A percentile compares a stretch with the other conserved stretches of the same genome.
phyloP scores from a whole-genome alignment of 2,329 filamentous ascomycete genomes.

The Colletotrichum tropicale region DNA sequence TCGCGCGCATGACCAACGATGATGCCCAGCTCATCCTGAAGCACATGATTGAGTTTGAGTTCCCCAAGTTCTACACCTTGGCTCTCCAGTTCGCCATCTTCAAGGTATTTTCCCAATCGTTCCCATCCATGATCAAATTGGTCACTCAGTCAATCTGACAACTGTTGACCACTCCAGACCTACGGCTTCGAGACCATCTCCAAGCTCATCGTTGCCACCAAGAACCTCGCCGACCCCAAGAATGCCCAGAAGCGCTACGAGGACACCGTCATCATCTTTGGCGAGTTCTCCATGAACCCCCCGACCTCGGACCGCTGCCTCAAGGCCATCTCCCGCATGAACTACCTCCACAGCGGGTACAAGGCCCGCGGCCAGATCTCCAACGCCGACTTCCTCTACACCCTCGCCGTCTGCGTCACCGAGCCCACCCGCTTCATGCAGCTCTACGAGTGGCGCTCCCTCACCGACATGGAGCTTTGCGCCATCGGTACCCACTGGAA shows the following conservation, averaged over 20 bases:
- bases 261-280: constrained; percentile 42
- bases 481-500: constrained; percentile 76
- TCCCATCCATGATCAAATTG: too few species aligned
- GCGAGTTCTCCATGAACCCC: constrained; percentile 38
- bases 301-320: constrained; percentile 38
- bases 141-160: neutral
- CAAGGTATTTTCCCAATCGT: constrained; percentile 30
- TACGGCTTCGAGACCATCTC: constrained; percentile 43
- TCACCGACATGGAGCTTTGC: constrained; percentile 71
- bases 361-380: constrained; percentile 38
- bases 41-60: constrained; percentile 36
- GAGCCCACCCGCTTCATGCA: constrained; percentile 69
- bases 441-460: constrained; percentile 71
- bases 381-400: constrained; percentile 43
- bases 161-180: constrained; percentile 33
- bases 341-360: constrained; percentile 42
- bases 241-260: constrained; percentile 44
- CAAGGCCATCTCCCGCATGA: constrained; percentile 42
- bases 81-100: constrained; percentile 44
- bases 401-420: constrained; percentile 62
- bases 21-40: constrained; percentile 50
- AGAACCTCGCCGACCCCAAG: constrained; percentile 34
- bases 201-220: constrained; percentile 37
- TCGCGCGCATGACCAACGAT: constrained; percentile 43
- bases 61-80: constrained; percentile 41